These are phyloP conservation scores for Pseudocercospora vitis DNA, from an alignment of 2,329 filamentous ascomycete species.

Conservation along the genomic window DNA sequence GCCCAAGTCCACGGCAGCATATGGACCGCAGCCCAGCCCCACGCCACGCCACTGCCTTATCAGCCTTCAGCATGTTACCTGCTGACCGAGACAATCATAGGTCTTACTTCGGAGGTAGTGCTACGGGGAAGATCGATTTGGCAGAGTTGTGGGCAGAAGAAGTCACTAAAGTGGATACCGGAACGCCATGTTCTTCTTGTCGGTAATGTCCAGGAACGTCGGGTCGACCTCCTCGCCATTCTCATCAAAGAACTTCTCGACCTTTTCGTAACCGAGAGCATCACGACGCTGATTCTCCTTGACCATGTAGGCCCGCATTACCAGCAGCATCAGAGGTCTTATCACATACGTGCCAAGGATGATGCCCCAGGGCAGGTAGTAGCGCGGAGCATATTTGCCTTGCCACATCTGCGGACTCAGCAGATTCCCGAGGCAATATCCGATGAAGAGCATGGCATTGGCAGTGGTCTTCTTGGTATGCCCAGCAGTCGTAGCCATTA, in stretches of 20 bases:
- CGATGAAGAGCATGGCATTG: slow-evolving; percentile 52
- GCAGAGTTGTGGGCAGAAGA: not conserved
- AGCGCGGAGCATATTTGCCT: slow-evolving; percentile 18
- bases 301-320: slow-evolving; percentile 15
- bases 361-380: slow-evolving; percentile 19
- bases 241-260: slow-evolving; percentile 29
- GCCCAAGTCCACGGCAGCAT: no score
- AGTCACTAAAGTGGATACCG: slow-evolving; percentile 14
- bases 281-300: slow-evolving; percentile 18
- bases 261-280: slow-evolving; percentile 22
- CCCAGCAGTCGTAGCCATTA: slow-evolving; percentile 51
- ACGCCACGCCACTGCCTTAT: not conserved
- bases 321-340: slow-evolving; percentile 11
- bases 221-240: slow-evolving; percentile 30
- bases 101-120: not conserved
- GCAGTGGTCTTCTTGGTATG: slow-evolving; percentile 64
- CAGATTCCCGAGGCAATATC: slow-evolving; percentile 23
- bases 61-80: not conserved
- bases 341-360: slow-evolving; percentile 18
- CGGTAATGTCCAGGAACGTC: slow-evolving; percentile 22
- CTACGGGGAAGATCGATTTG: not conserved
- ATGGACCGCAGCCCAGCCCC: not conserved
- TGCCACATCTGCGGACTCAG: slow-evolving; percentile 19
- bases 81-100: not conserved
- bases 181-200: slow-evolving; percentile 20